phyloP scores from a whole-genome alignment of 202 grass and related monocot genomes.

The Brachypodium distachyon region DNA sequence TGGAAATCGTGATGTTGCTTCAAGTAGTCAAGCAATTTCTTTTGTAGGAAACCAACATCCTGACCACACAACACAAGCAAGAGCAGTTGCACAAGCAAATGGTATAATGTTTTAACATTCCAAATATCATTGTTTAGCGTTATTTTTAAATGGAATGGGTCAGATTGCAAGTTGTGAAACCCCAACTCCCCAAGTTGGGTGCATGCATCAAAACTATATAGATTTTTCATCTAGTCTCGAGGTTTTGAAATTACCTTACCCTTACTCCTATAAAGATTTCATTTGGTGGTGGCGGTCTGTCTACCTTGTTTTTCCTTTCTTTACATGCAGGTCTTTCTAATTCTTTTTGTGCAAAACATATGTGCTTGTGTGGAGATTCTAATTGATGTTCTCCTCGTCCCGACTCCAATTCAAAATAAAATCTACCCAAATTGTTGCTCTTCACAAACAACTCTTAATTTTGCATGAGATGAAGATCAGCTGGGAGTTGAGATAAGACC shows the following conservation, averaged over 20 bases:
- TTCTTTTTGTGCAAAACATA: no score
- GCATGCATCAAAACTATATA: background rate
- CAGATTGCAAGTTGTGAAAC: background rate
- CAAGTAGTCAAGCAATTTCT: conserved; percentile 54
- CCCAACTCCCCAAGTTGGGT: background rate
- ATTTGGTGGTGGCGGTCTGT: no score
- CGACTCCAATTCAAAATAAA: no score
- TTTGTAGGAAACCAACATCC: conserved; percentile 53
- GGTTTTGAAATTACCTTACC: background rate
- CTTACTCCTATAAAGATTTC: no score
- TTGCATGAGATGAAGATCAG: no score
- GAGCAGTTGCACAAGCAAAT: conserved; percentile 29
- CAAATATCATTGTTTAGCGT: background rate
- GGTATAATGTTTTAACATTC: conserved; percentile 32
- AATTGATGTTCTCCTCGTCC: no score
- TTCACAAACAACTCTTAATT: no score
- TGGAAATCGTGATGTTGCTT: conserved; percentile 44
- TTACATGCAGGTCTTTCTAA: no score
- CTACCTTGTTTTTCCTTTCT: no score
- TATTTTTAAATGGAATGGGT: background rate
- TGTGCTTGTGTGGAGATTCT: no score
- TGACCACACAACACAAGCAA: conserved; percentile 33
- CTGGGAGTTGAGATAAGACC: no score
- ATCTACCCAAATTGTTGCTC: no score
- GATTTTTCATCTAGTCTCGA: background rate